Base-by-base conservation (phyloP, 306 rosid species). In the Ormosia semicastrata region DNA sequence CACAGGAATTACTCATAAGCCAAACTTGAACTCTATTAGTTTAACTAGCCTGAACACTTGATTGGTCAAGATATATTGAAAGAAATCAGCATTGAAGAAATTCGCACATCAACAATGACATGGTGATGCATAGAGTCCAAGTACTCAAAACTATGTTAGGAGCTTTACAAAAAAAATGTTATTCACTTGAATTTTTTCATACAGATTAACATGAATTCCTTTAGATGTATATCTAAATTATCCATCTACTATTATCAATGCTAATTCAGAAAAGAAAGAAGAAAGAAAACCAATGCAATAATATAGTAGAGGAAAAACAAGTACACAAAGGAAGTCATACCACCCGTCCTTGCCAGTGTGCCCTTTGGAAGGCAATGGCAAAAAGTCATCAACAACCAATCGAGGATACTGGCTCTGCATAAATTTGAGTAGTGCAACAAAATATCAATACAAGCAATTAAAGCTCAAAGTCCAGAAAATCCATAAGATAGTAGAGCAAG, bases 321-420 rank as follows among this genome's bases (percentile, higher is more conserved):
- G 24, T 69, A 57, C 13, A 75, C 8, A 69, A 79, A 76, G 33
- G 69, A 81, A 77, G 69, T 49, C 87, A 87, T 95, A 95, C 99
- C 99, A 95, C 67, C 99, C 99, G 50, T 95, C 99, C 86, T 87
- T 93, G 87, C 83, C 96, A 4, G 90, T 84, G 68, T 66, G 70
- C 50, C 98, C 97, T 91, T 93, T 95, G 73, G 92, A 88, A 71
- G 99, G 98, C 63, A 92, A 77, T 53, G 99, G 99, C 47, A 84
- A 75, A 89, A 88, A 90, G 83, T 95, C 98, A 60, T 95, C 97
- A 65, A 50, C 81, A 73, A 87, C 97, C 84, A 95, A 59, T 76
- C 97, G 97, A 56, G 99, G 99, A 85, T 93, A 93, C 68, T 92
- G 98, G 80, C 99, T 95, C 99, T 93, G 93, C 80, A 88, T 46